Percentiles rank a stretch among this genome's conserved stretches.
Conservation (phyloP, 768 basidiomycete genomes). For the Paxillus involutus region DNA sequence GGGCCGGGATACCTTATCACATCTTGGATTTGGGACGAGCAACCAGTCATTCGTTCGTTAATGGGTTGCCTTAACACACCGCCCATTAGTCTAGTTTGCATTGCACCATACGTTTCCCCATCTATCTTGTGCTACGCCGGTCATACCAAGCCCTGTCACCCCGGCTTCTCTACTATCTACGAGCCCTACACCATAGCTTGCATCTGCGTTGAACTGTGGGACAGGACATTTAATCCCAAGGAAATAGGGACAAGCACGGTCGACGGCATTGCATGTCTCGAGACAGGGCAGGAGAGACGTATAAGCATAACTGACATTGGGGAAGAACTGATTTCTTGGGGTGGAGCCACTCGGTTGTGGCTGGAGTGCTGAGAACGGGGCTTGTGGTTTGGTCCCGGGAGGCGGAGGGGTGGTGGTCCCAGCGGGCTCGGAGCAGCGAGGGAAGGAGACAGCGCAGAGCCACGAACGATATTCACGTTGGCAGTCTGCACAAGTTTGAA, state of each 20-base stretch:
- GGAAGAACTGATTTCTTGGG: conserved; percentile 47
- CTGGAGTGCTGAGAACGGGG: conserved; percentile 51
- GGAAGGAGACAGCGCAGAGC: conserved; percentile 73
- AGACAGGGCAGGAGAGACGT: conserved; percentile 73
- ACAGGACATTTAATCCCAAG: conserved; percentile 70
- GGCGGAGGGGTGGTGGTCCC: conserved; percentile 31
- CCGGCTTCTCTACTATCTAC: conserved; percentile 56
- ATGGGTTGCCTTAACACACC: too few relatives aligned
- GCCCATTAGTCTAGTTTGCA: conserved; percentile 12
- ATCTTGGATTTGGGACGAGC: too few relatives aligned
- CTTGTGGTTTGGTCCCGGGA: conserved; percentile 24
- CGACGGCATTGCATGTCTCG: conserved; percentile 71
- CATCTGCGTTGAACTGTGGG: conserved; percentile 55
- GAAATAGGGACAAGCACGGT: conserved; percentile 76
- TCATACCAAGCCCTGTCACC: conserved; percentile 45
- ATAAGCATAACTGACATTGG: conserved; percentile 47
- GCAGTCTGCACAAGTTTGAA: conserved; percentile 78
- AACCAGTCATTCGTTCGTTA: too few relatives aligned
- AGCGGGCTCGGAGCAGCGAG: conserved; percentile 65
- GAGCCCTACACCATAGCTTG: conserved; percentile 77
- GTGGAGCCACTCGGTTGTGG: conserved; percentile 39
- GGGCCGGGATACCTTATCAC: too few relatives aligned
- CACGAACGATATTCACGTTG: conserved; percentile 70
- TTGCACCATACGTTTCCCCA: conserved; percentile 84
- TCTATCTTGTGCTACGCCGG: conserved; percentile 57